A percentile compares a stretch with the other conserved stretches of the same genome.
These are phyloP conservation scores for Nemania diffusa DNA, from an alignment of 2,329 filamentous ascomycete species.

Conservation along the genomic window DNA sequence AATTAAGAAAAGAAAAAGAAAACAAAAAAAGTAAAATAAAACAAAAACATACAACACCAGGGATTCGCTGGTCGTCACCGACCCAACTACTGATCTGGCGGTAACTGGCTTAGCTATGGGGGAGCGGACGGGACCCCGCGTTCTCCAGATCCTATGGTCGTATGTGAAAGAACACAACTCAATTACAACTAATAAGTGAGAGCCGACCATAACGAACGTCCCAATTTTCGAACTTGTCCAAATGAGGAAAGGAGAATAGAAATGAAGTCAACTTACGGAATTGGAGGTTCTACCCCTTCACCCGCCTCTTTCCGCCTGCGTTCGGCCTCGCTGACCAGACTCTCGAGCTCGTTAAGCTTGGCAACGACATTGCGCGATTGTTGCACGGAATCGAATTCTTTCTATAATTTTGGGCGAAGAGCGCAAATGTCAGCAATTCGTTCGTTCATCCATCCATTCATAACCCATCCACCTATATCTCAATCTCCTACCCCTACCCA, in stretches of 20 bases:
- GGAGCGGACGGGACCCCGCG: constrained; percentile 50
- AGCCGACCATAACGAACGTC: not conserved
- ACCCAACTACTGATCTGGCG: no score
- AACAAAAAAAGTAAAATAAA: constrained; percentile 9
- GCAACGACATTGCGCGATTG: constrained; percentile 62
- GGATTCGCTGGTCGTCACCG: no score
- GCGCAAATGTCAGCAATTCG: constrained; percentile 14
- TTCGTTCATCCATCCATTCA: no score
- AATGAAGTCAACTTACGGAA: constrained; percentile 55
- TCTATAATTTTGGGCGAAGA: constrained; percentile 46
- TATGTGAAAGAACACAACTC: constrained; percentile 36
- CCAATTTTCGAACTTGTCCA: not conserved
- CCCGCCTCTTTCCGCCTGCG: constrained; percentile 51
- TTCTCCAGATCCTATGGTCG: constrained; percentile 48
- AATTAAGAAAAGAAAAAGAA: not conserved
- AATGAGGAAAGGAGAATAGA: not conserved
- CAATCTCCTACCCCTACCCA: not conserved
- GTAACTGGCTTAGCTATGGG: constrained; percentile 50
- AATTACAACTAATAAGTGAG: constrained; percentile 38
- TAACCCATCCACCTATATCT: no score
- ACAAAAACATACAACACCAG: no score
- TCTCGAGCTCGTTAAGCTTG: constrained; percentile 69
- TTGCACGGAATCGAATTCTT: constrained; percentile 68
- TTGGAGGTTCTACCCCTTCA: constrained; percentile 49
- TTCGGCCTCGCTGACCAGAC: constrained; percentile 63